These are phyloP conservation scores for Coccomyxa subellipsoidea DNA, from an alignment of 163 green algal species.

Conservation along the genomic window DNA sequence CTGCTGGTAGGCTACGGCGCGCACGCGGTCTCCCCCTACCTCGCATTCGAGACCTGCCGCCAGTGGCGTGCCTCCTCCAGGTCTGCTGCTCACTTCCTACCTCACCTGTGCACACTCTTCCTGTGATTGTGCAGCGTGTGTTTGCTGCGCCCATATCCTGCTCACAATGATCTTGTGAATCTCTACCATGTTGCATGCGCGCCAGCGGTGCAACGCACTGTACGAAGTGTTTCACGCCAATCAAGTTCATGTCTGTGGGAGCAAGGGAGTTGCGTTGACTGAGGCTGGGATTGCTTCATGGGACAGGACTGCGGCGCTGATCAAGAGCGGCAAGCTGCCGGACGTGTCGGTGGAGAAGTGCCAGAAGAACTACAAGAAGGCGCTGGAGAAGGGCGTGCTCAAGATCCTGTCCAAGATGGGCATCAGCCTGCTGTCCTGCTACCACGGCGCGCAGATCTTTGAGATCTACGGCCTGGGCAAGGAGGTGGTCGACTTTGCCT, in stretches of 20 bases:
- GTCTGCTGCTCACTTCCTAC: conserved; percentile 6
- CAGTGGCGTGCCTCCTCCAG: conserved; percentile 84
- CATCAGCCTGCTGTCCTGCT: conserved; percentile 96
- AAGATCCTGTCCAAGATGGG: conserved; percentile 99
- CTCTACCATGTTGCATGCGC: too few species aligned
- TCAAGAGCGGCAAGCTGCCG: conserved; percentile 86
- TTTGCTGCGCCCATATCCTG: too few species aligned
- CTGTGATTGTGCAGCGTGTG: too few species aligned
- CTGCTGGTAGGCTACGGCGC: conserved; percentile 96
- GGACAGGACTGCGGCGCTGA: conserved; percentile 76
- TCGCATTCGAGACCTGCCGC: conserved; percentile 90
- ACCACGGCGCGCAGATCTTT: conserved; percentile 97
- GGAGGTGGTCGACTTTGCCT: conserved; percentile 90
- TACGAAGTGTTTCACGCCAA: too few species aligned
- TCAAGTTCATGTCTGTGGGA: too few species aligned
- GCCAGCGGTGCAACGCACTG: too few species aligned
- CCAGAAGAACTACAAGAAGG: conserved; percentile 95
- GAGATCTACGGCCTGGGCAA: conserved; percentile 93
- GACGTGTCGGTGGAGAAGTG: conserved; percentile 73
- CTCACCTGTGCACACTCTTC: too few species aligned
- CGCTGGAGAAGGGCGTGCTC: conserved; percentile 92
- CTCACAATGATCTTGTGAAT: too few species aligned
- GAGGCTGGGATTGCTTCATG: background rate
- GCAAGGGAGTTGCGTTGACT: too few species aligned
- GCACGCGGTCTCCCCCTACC: conserved; percentile 95